phyloP scores from a whole-genome alignment of 2,329 filamentous ascomycete genomes.

The Fusarium vanettenii region DNA sequence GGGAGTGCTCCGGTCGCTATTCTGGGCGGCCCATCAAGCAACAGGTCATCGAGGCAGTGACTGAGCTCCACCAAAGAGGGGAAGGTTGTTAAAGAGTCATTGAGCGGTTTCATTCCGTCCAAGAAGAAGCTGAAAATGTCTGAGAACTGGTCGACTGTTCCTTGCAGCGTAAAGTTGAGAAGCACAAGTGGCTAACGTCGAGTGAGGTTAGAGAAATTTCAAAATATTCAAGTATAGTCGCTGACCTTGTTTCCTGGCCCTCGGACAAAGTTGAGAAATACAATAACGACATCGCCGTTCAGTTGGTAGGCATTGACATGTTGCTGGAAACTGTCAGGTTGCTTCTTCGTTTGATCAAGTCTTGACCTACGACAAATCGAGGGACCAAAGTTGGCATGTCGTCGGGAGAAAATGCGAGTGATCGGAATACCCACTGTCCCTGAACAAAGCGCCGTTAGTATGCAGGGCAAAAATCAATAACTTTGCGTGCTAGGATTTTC shows the following conservation, averaged over 20 bases:
- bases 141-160: background rate
- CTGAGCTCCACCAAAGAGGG: background rate
- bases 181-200: background rate
- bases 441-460: background rate
- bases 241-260: background rate
- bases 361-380: background rate
- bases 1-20: background rate
- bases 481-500: background rate
- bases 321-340: background rate
- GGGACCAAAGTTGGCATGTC: background rate
- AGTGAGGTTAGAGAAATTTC: background rate
- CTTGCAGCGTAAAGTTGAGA: background rate
- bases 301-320: background rate
- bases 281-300: background rate
- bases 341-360: background rate
- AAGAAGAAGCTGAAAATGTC: background rate
- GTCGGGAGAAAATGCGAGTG: background rate
- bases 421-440: background rate
- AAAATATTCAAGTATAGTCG: background rate
- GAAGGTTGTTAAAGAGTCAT: background rate
- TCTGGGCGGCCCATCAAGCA: background rate
- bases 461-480: background rate
- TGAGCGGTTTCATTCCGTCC: background rate
- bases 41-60: background rate
- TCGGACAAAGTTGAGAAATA: background rate